Base-by-base conservation (phyloP, 2,329 filamentous ascomycete species). In the Ceratocystis papillata region DNA sequence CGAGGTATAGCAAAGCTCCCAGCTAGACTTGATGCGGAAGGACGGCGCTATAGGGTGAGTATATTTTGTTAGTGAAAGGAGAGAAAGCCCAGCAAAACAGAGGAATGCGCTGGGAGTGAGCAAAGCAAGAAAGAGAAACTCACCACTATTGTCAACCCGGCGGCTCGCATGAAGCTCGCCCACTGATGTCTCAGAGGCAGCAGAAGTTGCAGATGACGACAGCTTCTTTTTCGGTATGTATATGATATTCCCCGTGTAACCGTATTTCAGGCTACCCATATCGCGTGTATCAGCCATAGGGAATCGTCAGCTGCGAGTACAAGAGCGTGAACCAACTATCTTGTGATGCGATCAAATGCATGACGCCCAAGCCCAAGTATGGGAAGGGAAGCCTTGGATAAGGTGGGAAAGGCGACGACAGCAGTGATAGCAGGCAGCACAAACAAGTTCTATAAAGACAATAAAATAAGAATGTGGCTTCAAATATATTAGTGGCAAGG, bases 1-100 rank as follows among this genome's bases (percentile, higher is more conserved):
- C 22, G 66, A 65, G 25, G 62, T 62, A 65, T 67, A 67, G 57
- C 66, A 67, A 57, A 65, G 63, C 20, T 67, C 66, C 66, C 66
- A 67, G n/a, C 48, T 59, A 28, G 66, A 53, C 44, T 20, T 62
- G 28, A 67, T 33, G 28, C 48, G 37, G 8, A 67, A 63, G 7
- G 57, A 44, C n/a, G 66, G 66, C 33, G 60, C 66, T 67, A 64
- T 20, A 57, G 30, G 22, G 22, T 17, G 48, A 1, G 22, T 6
- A 17, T 57, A 15, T 53, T 53, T 53, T 53, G n/a, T 20, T 12
- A 53, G 22, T 53, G 12, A 25, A 53, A 22, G 48, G 10, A 12
- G 48, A 25, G 6, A 12, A n/a, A 53, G 37, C 10, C 37, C 10
- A 15, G 37, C 3, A 41, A 15, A 41, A 4, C 37, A 41, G 10